Evolutionary conservation across 495 filamentous ascomycete genomes (phyloP).

Genomic region (Cenococcum geophilum): DNA sequence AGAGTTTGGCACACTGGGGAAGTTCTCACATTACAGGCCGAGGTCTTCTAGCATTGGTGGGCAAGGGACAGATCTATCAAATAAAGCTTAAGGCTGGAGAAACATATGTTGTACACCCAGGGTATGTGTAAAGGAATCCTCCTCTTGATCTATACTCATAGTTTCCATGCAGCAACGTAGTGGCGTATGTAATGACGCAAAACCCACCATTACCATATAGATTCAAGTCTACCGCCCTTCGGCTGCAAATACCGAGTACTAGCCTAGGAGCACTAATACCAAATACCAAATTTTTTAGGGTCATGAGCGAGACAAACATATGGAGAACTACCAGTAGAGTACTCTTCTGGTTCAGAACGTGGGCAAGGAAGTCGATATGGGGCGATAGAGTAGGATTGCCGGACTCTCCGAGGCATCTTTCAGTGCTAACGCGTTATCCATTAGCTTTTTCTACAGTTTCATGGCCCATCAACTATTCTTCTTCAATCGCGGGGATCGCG

Average conservation of each 20-base stretch:
- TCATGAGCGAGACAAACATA: conserved; percentile 58
- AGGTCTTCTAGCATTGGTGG: conserved; percentile 76
- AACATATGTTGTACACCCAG: conserved; percentile 79
- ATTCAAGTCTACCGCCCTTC: conserved; percentile 67
- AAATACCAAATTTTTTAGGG: conserved; percentile 62
- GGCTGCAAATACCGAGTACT: conserved; percentile 70
- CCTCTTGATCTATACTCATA: conserved; percentile 7
- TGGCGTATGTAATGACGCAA: conserved; percentile 76
- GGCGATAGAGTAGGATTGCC: conserved; percentile 62
- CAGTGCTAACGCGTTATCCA: conserved; percentile 2
- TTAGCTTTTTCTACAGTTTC: conserved; percentile 80
- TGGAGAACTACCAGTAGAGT: conserved; percentile 61
- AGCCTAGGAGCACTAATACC: conserved; percentile 50
- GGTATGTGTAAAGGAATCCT: conserved; percentile 38
- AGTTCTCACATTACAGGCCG: conserved; percentile 79
- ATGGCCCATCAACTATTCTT: conserved; percentile 75
- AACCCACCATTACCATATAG: conserved; percentile 74
- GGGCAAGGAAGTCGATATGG: conserved; percentile 76
- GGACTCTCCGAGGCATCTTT: neutral
- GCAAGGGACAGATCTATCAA: conserved; percentile 81
- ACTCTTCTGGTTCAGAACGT: conserved; percentile 62
- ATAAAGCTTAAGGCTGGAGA: conserved; percentile 70
- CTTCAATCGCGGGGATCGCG: conserved; percentile 75
- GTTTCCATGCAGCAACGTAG: conserved; percentile 57
- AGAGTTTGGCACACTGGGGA: conserved; percentile 85